Percentiles rank a stretch among this genome's conserved stretches.
Evolutionary conservation across 257 asterid species (phyloP).

Genomic region (Solanum etuberosum): DNA sequence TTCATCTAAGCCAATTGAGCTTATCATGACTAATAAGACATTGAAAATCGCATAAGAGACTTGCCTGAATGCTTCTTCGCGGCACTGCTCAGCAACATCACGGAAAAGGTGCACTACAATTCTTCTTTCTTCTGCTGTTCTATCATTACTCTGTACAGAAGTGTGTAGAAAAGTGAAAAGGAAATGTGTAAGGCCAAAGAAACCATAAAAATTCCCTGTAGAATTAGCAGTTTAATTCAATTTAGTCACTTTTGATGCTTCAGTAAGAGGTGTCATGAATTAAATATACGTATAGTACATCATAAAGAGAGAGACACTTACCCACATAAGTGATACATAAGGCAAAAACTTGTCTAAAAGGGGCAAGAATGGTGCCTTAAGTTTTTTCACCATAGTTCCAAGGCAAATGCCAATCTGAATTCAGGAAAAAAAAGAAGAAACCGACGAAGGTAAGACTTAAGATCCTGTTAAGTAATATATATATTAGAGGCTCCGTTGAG

Average conservation of each 20-base stretch:
- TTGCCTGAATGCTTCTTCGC: neutral
- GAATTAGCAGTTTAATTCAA: neutral
- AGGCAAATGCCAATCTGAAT: conserved; percentile 2
- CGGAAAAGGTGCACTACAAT: neutral
- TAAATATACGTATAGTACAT: neutral
- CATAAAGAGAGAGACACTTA: neutral
- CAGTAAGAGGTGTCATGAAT: neutral
- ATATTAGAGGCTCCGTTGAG: neutral
- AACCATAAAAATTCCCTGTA: neutral
- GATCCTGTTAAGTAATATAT: neutral
- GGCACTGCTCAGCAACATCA: neutral
- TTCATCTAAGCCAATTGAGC: neutral
- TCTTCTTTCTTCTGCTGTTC: neutral
- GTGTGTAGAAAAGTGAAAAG: neutral
- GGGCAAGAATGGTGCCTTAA: conserved; percentile 2
- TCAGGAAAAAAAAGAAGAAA: neutral
- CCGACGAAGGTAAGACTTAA: neutral
- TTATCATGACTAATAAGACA: neutral
- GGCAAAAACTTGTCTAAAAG: neutral
- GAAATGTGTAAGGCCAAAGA: neutral
- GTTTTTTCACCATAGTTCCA: neutral
- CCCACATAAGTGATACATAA: neutral
- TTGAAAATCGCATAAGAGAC: neutral
- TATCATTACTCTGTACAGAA: neutral
- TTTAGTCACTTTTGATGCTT: neutral